Conservation (phyloP, 2,329 filamentous ascomycete genomes). For the Ophiostoma sp. region DNA sequence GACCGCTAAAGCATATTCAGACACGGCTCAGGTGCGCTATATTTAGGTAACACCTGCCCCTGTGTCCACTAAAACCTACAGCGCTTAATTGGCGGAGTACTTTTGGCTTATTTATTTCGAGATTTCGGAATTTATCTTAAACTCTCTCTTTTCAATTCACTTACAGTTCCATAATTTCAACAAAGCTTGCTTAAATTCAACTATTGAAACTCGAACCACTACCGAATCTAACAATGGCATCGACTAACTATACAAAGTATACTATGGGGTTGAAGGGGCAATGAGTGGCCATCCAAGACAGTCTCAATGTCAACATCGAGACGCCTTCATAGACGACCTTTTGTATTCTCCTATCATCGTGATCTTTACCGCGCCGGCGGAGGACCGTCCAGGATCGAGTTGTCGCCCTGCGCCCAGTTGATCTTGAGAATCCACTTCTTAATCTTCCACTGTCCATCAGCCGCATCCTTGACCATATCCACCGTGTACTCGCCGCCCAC, state of each 20-base stretch:
- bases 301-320: not conserved
- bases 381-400: not conserved
- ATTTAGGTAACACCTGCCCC: not conserved
- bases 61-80: not conserved
- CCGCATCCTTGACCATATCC: not conserved
- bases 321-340: not conserved
- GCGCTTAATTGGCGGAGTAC: not conserved
- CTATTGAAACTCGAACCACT: no score
- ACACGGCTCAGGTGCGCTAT: not conserved
- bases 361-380: not conserved
- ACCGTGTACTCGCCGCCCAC: conserved; percentile 12
- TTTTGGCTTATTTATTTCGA: no score
- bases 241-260: not conserved
- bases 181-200: not conserved
- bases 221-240: no score
- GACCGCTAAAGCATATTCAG: not conserved
- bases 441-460: not conserved
- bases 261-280: not conserved
- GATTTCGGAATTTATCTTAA: not conserved
- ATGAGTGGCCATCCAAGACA: not conserved
- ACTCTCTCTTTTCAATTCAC: not conserved
- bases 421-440: not conserved
- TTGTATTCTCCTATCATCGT: no score
- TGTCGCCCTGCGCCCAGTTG: not conserved
- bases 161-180: not conserved